Conservation (phyloP, 805 yeast genomes). For the Candida arabinofermentans region DNA sequence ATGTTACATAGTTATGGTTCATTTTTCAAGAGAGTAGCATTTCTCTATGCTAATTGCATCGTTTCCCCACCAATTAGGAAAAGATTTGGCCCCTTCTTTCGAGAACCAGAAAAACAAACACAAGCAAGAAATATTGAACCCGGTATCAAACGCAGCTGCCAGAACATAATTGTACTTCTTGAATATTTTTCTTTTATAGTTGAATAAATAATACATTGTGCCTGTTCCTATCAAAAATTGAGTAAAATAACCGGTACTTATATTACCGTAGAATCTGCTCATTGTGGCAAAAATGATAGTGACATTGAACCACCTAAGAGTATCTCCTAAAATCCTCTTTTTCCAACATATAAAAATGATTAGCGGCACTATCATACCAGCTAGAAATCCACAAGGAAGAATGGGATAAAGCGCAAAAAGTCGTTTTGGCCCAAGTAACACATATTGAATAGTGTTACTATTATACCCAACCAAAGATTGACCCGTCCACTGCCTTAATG, state of each 20-base stretch:
- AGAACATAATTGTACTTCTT: slow-evolving; percentile 42
- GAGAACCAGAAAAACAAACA: slow-evolving; percentile 34
- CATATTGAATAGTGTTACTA: slow-evolving; percentile 49
- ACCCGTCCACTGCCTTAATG: slow-evolving; percentile 51
- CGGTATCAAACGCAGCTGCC: slow-evolving; percentile 51
- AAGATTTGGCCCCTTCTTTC: slow-evolving; percentile 11
- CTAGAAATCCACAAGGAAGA: slow-evolving; percentile 41
- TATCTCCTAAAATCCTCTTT: slow-evolving; percentile 1
- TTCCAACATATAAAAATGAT: slow-evolving; percentile 22
- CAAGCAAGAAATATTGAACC: slow-evolving; percentile 41
- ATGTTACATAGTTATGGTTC: no score
- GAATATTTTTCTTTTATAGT: slow-evolving; percentile 38
- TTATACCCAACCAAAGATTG: slow-evolving; percentile 38
- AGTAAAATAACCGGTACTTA: slow-evolving; percentile 46
- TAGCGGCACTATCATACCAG: slow-evolving; percentile 39
- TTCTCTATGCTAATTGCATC: slow-evolving; percentile 39
- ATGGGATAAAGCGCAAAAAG: slow-evolving; percentile 39
- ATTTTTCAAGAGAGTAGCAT: slow-evolving; percentile 37
- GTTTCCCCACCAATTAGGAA: slow-evolving; percentile 50
- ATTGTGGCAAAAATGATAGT: slow-evolving; percentile 46
- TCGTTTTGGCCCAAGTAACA: slow-evolving; percentile 45
- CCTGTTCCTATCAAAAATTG: slow-evolving; percentile 44
- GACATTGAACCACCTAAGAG: slow-evolving; percentile 39
- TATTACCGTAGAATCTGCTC: slow-evolving; percentile 45
- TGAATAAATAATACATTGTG: slow-evolving; percentile 42